Evolutionary conservation across 306 rosid genomes (phyloP).

Genomic region (Canavalia ensiformis): DNA sequence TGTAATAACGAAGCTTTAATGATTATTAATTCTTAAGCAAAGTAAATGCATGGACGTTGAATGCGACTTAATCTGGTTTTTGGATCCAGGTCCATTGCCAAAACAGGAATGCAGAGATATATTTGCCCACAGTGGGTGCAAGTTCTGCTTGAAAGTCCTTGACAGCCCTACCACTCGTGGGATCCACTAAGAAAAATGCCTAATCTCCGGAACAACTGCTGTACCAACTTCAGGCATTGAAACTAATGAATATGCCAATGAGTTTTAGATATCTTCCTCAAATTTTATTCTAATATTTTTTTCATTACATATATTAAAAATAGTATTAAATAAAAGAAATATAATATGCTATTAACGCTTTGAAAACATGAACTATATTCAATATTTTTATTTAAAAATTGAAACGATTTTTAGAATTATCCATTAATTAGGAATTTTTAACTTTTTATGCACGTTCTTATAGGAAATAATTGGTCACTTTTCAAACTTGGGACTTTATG

Average conservation of each 20-base stretch:
- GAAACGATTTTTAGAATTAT: conserved; percentile 4
- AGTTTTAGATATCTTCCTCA: no score
- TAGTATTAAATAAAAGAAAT: no score
- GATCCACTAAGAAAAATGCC: conserved; percentile 87
- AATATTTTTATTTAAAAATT: background rate
- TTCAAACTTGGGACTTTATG: conserved; percentile 76
- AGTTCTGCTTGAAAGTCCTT: conserved; percentile 81
- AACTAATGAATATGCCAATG: no score
- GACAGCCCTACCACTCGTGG: conserved; percentile 78
- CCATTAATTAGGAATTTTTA: background rate
- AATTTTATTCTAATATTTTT: no score
- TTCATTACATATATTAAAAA: no score
- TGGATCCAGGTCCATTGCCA: conserved; percentile 77
- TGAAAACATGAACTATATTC: background rate
- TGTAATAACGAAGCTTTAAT: conserved; percentile 54
- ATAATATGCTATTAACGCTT: no score
- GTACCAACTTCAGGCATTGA: background rate
- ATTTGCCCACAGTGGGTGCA: conserved; percentile 84
- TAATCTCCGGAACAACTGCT: conserved; percentile 57
- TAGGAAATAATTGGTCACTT: conserved; percentile 79
- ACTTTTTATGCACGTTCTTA: conserved; percentile 3
- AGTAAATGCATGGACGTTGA: background rate
- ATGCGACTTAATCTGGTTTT: conserved; percentile 4
- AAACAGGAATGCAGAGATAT: conserved; percentile 87
- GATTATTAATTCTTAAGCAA: background rate